Evolutionary conservation across 805 yeast genomes (phyloP), one percentile per base, ranked within the genome.

Genomic region (Phaffomyces antillensis): DNA sequence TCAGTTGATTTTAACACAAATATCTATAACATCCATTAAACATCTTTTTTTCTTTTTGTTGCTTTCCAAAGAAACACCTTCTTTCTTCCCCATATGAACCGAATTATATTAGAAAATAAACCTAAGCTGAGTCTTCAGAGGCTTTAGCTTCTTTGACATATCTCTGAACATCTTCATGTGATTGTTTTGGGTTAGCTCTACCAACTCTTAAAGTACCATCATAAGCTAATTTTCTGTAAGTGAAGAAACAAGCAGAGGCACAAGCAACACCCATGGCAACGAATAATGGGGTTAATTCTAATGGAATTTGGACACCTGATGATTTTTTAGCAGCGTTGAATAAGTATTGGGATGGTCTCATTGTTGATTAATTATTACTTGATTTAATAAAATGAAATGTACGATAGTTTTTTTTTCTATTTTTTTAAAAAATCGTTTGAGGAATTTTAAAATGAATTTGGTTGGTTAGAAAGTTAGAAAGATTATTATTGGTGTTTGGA

Each of bases 241-340:
- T 57, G 66, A 77, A 77, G 66, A 62, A 77, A 49, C 68, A 53
- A 44, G 79, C 81, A 33, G 74, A 70, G 36, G 73, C 50, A 45
- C 65, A 56, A 34, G 81, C 83, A 47, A 75, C 72, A 59, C 76
- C 74, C 68, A 77, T 71, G 35, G 80, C 81, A 32, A 73, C 65
- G 55, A 75, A 75, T 52, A 77, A 66, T 59, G 83, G 83, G 47
- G 78, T 73, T 56, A 77, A 62, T 64, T 77, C 83, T 44, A 76
- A 72, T 56, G 82, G 82, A 44, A 76, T 53, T 37, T 58, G 30
- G 37, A 56, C 41, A 46, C 66, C 66, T 44, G 63, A 51, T 26
- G 61, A 47, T 56, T 68, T 68, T 54, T 68, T 70, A 37, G 49
- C 71, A 59, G 75, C 71, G 61, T 68, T 66, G 56, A 72, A 64